Percentiles rank a stretch among this genome's conserved stretches.
Evolutionary conservation across 331 rosid species (phyloP).

Genomic region (Prunus yedoensis): DNA sequence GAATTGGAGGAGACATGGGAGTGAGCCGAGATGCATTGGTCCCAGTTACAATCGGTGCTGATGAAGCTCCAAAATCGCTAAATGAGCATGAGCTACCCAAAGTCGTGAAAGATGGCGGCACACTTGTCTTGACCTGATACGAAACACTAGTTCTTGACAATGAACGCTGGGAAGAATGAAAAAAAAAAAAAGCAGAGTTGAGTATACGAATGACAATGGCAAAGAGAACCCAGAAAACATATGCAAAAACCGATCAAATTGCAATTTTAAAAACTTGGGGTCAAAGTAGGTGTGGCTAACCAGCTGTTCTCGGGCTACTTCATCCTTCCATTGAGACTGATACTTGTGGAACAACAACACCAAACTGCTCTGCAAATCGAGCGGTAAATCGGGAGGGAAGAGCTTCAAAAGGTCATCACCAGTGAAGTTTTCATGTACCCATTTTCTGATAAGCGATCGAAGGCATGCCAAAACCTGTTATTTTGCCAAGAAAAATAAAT

Average conservation of each 20-base stretch:
- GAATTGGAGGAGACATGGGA: constrained; percentile 29
- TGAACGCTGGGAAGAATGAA: constrained; percentile 30
- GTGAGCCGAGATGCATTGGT: constrained; percentile 22
- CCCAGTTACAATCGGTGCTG: constrained; percentile 31
- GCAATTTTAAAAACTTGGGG: background rate
- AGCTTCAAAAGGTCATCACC: constrained; percentile 45
- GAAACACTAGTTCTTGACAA: constrained; percentile 31
- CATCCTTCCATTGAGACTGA: constrained; percentile 50
- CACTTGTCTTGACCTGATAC: constrained; percentile 30
- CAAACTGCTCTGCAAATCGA: constrained; percentile 40
- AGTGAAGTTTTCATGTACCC: constrained; percentile 30
- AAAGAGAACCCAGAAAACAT: background rate
- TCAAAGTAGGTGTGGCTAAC: background rate
- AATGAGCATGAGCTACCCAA: constrained; percentile 3
- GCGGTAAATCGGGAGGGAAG: constrained; percentile 55
- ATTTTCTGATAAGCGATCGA: constrained; percentile 64
- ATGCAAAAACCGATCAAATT: background rate
- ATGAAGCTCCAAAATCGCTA: constrained; percentile 30
- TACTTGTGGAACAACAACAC: constrained; percentile 35
- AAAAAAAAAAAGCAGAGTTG: background rate
- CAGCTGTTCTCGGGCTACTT: constrained; percentile 30
- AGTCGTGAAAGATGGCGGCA: constrained; percentile 28
- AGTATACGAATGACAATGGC: background rate
- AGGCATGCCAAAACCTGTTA: constrained; percentile 59
- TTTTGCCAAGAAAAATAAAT: background rate